Conservation (phyloP, 106 monocot species). For the Hemerocallis citrina region DNA sequence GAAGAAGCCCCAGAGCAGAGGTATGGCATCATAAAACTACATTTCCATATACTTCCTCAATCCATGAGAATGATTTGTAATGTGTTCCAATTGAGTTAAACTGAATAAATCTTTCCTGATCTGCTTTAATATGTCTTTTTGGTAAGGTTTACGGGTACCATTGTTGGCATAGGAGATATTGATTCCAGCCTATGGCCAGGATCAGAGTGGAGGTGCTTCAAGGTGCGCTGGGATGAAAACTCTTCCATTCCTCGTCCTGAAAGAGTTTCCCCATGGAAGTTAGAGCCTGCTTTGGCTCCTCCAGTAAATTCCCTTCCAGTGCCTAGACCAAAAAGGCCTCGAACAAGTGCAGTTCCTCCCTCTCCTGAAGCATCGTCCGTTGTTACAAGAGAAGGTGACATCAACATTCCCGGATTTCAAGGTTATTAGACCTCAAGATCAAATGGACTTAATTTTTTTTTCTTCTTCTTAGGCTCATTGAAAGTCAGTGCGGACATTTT, state of each 20-base stretch:
- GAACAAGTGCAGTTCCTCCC: slow-evolving; percentile 32
- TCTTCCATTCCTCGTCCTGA: slow-evolving; percentile 83
- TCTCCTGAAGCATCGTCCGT: slow-evolving; percentile 76
- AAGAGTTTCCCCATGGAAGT: slow-evolving; percentile 90
- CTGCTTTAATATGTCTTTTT: neutral
- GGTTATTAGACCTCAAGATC: neutral
- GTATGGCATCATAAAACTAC: slow-evolving; percentile 16
- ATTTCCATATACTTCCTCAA: neutral
- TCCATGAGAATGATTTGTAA: neutral
- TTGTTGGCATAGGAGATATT: slow-evolving; percentile 61
- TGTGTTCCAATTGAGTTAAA: neutral
- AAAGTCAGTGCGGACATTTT: slow-evolving; percentile 23
- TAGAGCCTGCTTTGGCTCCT: slow-evolving; percentile 69
- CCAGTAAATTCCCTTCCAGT: slow-evolving; percentile 59
- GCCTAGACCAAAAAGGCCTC: slow-evolving; percentile 59
- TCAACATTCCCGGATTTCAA: neutral
- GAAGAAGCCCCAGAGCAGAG: slow-evolving; percentile 97
- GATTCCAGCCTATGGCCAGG: slow-evolving; percentile 60
- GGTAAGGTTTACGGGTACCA: slow-evolving; percentile 77
- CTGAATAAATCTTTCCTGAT: neutral
- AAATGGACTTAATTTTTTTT: neutral
- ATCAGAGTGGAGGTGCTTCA: slow-evolving; percentile 89
- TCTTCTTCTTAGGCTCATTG: slow-evolving; percentile 15
- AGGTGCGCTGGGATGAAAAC: slow-evolving; percentile 94
- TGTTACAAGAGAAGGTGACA: slow-evolving; percentile 56